Evolutionary conservation across 768 basidiomycete genomes (phyloP).

Genomic region (Amanita rimosa): DNA sequence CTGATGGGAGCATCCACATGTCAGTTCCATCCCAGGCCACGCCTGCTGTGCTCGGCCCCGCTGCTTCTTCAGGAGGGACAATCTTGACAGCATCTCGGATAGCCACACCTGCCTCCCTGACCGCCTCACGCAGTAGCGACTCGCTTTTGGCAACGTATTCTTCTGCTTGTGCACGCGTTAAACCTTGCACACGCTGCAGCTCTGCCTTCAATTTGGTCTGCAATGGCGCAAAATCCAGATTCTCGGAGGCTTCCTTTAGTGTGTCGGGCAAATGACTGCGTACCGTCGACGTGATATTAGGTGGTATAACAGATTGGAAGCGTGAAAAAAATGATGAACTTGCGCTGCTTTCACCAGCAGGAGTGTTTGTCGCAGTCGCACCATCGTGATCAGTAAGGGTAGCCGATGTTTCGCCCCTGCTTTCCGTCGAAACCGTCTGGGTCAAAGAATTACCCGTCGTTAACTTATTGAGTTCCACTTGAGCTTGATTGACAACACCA

Average conservation of each 20-base stretch:
- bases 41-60: conserved; percentile 16
- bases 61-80: conserved; percentile 63
- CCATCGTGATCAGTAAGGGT: conserved; percentile 14
- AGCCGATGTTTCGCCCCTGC: conserved; percentile 7
- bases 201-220: conserved; percentile 52
- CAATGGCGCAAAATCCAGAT: conserved; percentile 59
- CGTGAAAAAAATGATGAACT: conserved; percentile 44
- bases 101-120: conserved; percentile 74
- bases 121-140: conserved; percentile 48
- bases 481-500: conserved; percentile 68
- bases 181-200: conserved; percentile 65
- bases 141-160: conserved; percentile 77
- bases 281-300: conserved; percentile 58
- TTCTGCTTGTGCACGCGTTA: conserved; percentile 67
- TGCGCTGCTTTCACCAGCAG: conserved; percentile 12
- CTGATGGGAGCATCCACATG: conserved; percentile 66
- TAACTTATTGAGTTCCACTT: conserved; percentile 61
- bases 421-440: conserved; percentile 8
- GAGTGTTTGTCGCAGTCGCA: conserved; percentile 9
- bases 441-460: conserved; percentile 23
- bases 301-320: conserved; percentile 64
- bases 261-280: conserved; percentile 61
- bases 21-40: conserved; percentile 80
- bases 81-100: conserved; percentile 88
- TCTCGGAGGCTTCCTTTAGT: conserved; percentile 47